Base-by-base conservation (phyloP, 306 rosid genomes). In the Rosa chinensis region DNA sequence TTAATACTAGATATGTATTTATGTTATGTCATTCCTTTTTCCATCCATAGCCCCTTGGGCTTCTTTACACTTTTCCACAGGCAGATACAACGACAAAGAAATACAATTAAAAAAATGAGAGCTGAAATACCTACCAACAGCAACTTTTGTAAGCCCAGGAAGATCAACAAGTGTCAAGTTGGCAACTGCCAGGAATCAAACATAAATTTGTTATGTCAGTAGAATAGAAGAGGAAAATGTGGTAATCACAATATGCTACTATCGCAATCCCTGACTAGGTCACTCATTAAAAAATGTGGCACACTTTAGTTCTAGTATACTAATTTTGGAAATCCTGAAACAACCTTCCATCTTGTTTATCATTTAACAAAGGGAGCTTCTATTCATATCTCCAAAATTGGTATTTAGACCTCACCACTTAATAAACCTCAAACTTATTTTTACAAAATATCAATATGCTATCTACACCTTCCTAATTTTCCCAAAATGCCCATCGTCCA, bases 131-230 rank as follows among this genome's bases (percentile, higher is more conserved):
- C 89, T 82, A 94, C 98, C 98, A 74, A 94, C 93, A 67, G 98
- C 97, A 16, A 94, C 98, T 83, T 92, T 92, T 6, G 98, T 94
- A 72, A 94, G 97, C 77, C 98, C 98, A 32, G 98, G 98, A 86
- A 94, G 98, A 76, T 94, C 98, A 82, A 94, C 80, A 55, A 92
- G 97, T 17, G 98, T 94, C 94, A 94, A 85, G 88, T 94, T 94
- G 77, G 92, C 98, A 90, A 94, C 98, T 94, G 98, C 87, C 84
- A 74, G 74, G n/a, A 75, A 62, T 68, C 63, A 79, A 79, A 49
- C 20, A 50, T 17, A 6, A 74, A 78, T 70, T 50, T 58, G 61
- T 55, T 42, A 21, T 32, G 17, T 8, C 32, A 35, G 39, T 10
- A 28, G 14, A 69, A 72, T 23, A 61, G 75, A 78, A 10, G 5